Conservation (phyloP, 768 basidiomycete species). For the Kwoniella sp. region DNA sequence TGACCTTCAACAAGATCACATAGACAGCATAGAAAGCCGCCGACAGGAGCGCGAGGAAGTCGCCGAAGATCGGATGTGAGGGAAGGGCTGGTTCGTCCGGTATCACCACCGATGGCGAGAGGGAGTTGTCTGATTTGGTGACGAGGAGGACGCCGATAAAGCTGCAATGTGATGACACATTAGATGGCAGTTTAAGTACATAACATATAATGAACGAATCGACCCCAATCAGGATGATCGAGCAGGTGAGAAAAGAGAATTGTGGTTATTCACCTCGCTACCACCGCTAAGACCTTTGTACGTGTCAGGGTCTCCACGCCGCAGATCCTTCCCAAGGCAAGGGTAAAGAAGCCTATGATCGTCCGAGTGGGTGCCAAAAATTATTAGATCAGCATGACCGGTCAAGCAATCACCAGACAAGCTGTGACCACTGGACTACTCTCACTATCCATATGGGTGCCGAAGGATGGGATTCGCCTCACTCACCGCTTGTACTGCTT, state of each 20-base stretch:
- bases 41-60: constrained; percentile 79
- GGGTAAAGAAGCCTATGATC: constrained; percentile 81
- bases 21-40: constrained; percentile 87
- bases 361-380: neutral
- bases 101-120: constrained; percentile 43
- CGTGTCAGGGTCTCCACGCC: constrained; percentile 75
- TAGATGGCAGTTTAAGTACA: neutral
- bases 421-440: no score
- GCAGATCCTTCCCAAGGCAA: constrained; percentile 78
- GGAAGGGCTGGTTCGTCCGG: constrained; percentile 29
- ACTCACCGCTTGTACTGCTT: constrained; percentile 82
- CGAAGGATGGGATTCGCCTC: no score
- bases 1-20: constrained; percentile 84
- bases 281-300: constrained; percentile 74
- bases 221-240: no score
- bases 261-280: constrained; percentile 66
- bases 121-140: constrained; percentile 76
- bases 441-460: no score
- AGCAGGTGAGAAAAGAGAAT: neutral
- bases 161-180: no score
- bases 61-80: constrained; percentile 67
- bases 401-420: constrained; percentile 60
- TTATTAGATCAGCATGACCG: constrained; percentile 60
- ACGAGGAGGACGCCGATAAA: constrained; percentile 83
- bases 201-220: neutral